phyloP scores from a whole-genome alignment of 176 grass and related monocot species.

The Chrysopogon serrulatus region DNA sequence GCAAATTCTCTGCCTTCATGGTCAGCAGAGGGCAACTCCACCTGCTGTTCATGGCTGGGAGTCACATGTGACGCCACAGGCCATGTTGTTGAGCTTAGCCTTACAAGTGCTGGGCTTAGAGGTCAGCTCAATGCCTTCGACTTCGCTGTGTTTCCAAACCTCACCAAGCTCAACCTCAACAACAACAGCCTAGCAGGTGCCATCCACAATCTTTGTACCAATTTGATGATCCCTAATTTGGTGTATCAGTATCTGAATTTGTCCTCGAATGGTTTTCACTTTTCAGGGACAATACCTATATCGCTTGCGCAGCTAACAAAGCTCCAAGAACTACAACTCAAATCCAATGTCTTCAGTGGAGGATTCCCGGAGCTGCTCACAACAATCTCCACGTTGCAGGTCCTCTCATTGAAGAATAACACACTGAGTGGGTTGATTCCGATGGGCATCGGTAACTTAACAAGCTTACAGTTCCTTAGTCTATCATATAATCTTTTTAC shows the following conservation, averaged over 20 bases:
- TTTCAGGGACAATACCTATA: neutral
- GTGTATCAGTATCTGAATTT: too few relatives aligned
- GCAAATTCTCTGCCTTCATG: constrained; percentile 17
- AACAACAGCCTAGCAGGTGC: constrained; percentile 36
- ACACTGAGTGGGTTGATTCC: neutral
- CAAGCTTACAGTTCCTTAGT: neutral
- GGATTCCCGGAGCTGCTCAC: too few relatives aligned
- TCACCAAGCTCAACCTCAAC: constrained; percentile 43
- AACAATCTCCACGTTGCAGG: neutral
- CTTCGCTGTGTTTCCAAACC: constrained; percentile 23
- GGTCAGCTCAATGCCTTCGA: constrained; percentile 23
- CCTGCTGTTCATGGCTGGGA: constrained; percentile 49
- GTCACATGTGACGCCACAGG: constrained; percentile 25
- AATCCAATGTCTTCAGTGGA: too few relatives aligned
- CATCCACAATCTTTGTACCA: constrained; percentile 4
- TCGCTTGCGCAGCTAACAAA: too few relatives aligned
- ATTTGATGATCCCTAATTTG: too few relatives aligned
- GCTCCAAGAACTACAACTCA: too few relatives aligned
- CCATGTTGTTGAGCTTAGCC: constrained; percentile 29
- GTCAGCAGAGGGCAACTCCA: constrained; percentile 25
- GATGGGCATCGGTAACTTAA: neutral
- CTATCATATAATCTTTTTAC: neutral
- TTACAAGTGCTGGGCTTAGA: neutral
- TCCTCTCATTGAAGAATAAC: too few relatives aligned
- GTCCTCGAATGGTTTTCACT: too few relatives aligned